These are phyloP conservation scores for Euphrasia confusa DNA, from an alignment of 257 asterid species.

Conservation along the genomic window DNA sequence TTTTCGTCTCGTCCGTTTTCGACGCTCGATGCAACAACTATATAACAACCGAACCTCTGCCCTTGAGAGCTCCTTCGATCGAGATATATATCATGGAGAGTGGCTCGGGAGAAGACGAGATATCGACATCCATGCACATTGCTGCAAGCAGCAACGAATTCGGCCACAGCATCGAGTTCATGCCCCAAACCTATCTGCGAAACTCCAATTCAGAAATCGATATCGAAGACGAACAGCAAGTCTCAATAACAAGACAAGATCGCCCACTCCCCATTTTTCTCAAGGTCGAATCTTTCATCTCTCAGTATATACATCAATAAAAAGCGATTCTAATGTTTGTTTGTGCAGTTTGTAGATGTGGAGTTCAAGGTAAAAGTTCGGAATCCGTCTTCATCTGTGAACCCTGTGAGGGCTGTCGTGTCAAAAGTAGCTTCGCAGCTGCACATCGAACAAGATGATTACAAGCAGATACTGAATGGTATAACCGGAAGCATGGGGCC, in stretches of 20 bases:
- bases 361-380: conserved; percentile 66
- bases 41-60: too few relatives aligned
- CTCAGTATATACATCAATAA: neutral
- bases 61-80: too few relatives aligned
- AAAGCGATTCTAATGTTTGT: neutral
- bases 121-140: too few relatives aligned
- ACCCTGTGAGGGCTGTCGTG: conserved; percentile 57
- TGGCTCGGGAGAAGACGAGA: too few relatives aligned
- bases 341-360: conserved; percentile 80
- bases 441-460: conserved; percentile 1
- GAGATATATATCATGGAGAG: too few relatives aligned
- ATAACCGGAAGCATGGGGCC: conserved; percentile 80
- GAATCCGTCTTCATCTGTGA: conserved; percentile 33
- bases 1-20: too few relatives aligned
- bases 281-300: conserved; percentile 40
- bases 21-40: too few relatives aligned
- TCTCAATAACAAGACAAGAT: conserved; percentile 28
- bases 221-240: conserved; percentile 38
- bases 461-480: conserved; percentile 69
- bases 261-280: conserved; percentile 78
- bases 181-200: too few relatives aligned
- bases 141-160: too few relatives aligned
- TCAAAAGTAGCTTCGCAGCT: conserved; percentile 47
- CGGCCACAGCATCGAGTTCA: too few relatives aligned
- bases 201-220: conserved; percentile 44